Evolutionary conservation across 306 rosid species (phyloP).

Genomic region (Rubus parviflorus): DNA sequence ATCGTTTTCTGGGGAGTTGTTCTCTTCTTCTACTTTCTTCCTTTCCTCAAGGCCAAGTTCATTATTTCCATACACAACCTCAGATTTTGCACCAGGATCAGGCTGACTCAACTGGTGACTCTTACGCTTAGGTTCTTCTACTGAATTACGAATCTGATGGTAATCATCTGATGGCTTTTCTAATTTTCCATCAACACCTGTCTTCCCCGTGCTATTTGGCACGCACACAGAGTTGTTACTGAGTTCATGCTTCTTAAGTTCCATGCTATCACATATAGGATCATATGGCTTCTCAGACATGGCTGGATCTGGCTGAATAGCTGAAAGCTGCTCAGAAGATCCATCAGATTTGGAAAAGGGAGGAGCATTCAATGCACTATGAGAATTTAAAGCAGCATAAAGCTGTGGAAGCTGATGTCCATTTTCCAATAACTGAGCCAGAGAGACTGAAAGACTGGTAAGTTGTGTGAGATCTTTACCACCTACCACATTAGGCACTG

Average conservation of each 20-base stretch:
- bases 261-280: constrained; percentile 50
- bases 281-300: constrained; percentile 50
- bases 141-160: constrained; percentile 36
- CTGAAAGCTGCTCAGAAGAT: constrained; percentile 43
- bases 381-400: constrained; percentile 69
- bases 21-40: constrained; percentile 34
- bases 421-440: constrained; percentile 76
- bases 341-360: constrained; percentile 50
- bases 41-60: constrained; percentile 40
- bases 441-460: constrained; percentile 70
- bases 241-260: constrained; percentile 46
- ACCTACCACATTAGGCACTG: constrained; percentile 47
- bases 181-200: constrained; percentile 31
- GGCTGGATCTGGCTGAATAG: constrained; percentile 44
- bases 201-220: constrained; percentile 22
- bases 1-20: constrained; percentile 39
- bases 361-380: constrained; percentile 37
- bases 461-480: constrained; percentile 63
- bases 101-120: constrained; percentile 34
- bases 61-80: constrained; percentile 38
- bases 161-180: constrained; percentile 35
- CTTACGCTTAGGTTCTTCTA: constrained; percentile 36
- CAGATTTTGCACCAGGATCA: constrained; percentile 38
- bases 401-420: constrained; percentile 76
- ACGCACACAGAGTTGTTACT: constrained; percentile 36